phyloP scores from a whole-genome alignment of 306 rosid genomes.

The Senna siamea region DNA sequence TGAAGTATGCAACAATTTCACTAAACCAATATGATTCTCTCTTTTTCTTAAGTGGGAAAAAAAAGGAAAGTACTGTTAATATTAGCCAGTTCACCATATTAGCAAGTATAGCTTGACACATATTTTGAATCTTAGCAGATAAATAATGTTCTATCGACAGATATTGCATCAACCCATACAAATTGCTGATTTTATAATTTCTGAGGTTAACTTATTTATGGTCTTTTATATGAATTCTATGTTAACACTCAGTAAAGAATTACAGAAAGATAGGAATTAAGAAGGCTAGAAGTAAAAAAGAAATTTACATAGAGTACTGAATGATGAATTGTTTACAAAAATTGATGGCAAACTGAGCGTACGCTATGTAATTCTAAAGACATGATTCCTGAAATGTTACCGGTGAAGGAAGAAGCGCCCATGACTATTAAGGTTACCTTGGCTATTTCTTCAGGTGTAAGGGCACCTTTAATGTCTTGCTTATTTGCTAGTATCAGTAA shows the following conservation, averaged over 20 bases:
- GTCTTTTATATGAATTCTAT: background rate
- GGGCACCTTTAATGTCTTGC: slow-evolving; percentile 90
- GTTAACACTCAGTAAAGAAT: background rate
- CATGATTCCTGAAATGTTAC: slow-evolving; percentile 12
- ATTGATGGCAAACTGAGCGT: background rate
- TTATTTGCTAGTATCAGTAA: slow-evolving; percentile 87
- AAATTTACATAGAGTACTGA: background rate
- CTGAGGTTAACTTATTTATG: slow-evolving; percentile 1
- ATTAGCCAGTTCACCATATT: background rate
- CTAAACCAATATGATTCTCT: background rate
- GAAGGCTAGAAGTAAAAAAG: background rate
- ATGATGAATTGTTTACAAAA: background rate
- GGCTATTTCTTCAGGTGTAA: slow-evolving; percentile 75
- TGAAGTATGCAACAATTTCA: too few species aligned
- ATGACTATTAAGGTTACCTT: slow-evolving; percentile 49
- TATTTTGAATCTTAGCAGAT: background rate
- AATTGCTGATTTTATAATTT: background rate
- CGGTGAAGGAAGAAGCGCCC: background rate
- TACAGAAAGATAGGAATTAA: background rate
- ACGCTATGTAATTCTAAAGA: background rate
- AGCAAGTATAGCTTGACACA: background rate
- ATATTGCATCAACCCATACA: background rate
- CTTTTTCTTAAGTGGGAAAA: background rate
- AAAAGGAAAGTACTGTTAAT: background rate
- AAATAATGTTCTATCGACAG: background rate